A percentile compares a stretch with the other conserved stretches of the same genome.
Conservation (phyloP, 2,329 filamentous ascomycete species). For the Colletotrichum neosansevieriae region DNA sequence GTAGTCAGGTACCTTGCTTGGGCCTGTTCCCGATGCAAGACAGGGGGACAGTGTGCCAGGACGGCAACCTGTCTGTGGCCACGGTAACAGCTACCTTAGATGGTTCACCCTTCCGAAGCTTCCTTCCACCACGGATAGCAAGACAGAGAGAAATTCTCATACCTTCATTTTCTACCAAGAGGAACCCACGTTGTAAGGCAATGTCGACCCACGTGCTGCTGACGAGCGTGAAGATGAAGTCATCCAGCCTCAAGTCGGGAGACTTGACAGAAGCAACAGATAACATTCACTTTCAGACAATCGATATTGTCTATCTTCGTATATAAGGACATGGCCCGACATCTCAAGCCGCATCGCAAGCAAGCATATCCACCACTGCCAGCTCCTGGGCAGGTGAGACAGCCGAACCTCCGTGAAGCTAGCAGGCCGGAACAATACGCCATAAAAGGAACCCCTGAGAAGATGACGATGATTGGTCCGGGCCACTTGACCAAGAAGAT, state of each 20-base stretch:
- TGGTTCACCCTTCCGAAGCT: background rate
- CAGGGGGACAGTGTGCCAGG: background rate
- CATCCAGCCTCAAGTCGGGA: background rate
- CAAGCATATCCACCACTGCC: background rate
- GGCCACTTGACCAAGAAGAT: background rate
- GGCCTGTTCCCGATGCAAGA: background rate
- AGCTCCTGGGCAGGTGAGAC: background rate
- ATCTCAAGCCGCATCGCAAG: background rate
- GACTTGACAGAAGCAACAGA: background rate
- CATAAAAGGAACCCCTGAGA: slow-evolving; percentile 4
- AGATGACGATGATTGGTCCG: background rate
- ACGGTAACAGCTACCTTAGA: background rate
- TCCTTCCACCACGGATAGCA: background rate
- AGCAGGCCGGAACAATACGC: slow-evolving; percentile 12
- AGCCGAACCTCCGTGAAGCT: slow-evolving; percentile 21
- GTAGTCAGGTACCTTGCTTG: background rate
- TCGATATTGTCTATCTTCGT: background rate
- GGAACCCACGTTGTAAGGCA: background rate
- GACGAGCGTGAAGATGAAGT: background rate
- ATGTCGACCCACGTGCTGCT: background rate
- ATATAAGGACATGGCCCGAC: background rate
- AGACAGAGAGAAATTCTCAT: background rate
- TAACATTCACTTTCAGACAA: background rate
- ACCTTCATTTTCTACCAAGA: too few species aligned
- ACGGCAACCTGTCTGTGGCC: background rate